phyloP scores from a whole-genome alignment of 2,329 filamentous ascomycete species.

The Alternaria sp. region DNA sequence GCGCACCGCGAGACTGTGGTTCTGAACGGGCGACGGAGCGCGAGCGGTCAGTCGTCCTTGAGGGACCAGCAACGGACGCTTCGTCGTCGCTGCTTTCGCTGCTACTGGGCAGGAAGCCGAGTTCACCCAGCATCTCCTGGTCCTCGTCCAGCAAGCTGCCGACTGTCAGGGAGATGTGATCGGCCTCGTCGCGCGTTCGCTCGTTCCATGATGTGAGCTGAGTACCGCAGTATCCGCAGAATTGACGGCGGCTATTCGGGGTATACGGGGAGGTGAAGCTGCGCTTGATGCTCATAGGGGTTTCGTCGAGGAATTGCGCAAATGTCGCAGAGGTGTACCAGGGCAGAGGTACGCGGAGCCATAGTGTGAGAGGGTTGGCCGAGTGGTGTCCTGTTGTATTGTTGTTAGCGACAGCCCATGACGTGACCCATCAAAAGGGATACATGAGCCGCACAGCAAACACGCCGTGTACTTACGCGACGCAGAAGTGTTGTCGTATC shows the following conservation, averaged over 20 bases:
- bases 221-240: slow-evolving; percentile 93
- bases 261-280: slow-evolving; percentile 53
- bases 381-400: slow-evolving; percentile 66
- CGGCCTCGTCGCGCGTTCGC: slow-evolving; percentile 72
- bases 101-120: slow-evolving; percentile 71
- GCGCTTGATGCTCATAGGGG: slow-evolving; percentile 55
- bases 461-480: slow-evolving; percentile 70
- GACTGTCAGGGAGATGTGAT: slow-evolving; percentile 83
- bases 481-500: slow-evolving; percentile 73
- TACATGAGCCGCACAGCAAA: neutral
- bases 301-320: slow-evolving; percentile 81
- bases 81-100: slow-evolving; percentile 34
- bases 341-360: slow-evolving; percentile 80
- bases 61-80: slow-evolving; percentile 27
- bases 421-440: neutral
- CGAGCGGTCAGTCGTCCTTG: slow-evolving; percentile 17
- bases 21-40: slow-evolving; percentile 29
- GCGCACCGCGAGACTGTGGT: slow-evolving; percentile 64
- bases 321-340: slow-evolving; percentile 83
- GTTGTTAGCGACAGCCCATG: slow-evolving; percentile 3
- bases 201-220: slow-evolving; percentile 87
- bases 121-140: slow-evolving; percentile 74
- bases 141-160: slow-evolving; percentile 78
- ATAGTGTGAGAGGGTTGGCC: slow-evolving; percentile 78
- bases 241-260: slow-evolving; percentile 73